Conservation (phyloP, 1,284 basidiomycete genomes). For the Sanguinoderma infundibulare region DNA sequence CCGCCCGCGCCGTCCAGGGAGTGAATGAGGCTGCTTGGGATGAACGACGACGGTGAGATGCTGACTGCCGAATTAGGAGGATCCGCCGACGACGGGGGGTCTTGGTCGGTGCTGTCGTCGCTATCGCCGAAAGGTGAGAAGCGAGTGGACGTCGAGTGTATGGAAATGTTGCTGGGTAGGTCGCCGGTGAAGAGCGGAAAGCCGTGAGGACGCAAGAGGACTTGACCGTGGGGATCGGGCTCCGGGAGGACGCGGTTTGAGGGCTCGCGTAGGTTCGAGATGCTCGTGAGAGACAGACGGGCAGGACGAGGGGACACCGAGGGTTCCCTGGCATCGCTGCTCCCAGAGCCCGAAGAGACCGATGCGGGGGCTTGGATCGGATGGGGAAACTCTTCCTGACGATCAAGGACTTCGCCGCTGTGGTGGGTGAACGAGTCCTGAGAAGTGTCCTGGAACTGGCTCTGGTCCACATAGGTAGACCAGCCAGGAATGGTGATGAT, state of each 20-base stretch:
- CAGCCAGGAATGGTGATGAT: constrained; percentile 28
- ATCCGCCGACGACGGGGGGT: constrained; percentile 16
- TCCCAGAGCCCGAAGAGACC: constrained; percentile 26
- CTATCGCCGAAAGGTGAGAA: constrained; percentile 60
- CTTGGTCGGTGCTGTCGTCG: constrained; percentile 31
- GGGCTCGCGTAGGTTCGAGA: constrained; percentile 39
- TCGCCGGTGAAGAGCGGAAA: constrained; percentile 51
- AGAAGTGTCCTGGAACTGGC: neutral
- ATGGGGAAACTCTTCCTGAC: constrained; percentile 31
- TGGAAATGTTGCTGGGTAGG: constrained; percentile 32
- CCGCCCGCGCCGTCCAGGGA: constrained; percentile 50
- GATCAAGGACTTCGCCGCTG: constrained; percentile 23
- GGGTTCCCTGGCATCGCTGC: constrained; percentile 24
- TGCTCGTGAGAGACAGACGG: constrained; percentile 44
- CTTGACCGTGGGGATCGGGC: constrained; percentile 25
- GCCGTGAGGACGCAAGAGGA: constrained; percentile 38
- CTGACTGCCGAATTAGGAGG: constrained; percentile 24
- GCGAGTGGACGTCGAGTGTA: constrained; percentile 35
- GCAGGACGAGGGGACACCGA: constrained; percentile 40
- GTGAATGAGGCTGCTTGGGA: constrained; percentile 61
- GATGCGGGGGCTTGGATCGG: constrained; percentile 26
- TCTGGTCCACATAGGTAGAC: constrained; percentile 23
- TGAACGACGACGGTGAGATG: constrained; percentile 47
- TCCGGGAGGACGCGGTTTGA: constrained; percentile 17
- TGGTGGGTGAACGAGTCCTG: constrained; percentile 19